A percentile compares a stretch with the other conserved stretches of the same genome.
These are phyloP conservation scores for Rhododendron henanense DNA, from an alignment of 148 eudicot species.

Conservation along the genomic window DNA sequence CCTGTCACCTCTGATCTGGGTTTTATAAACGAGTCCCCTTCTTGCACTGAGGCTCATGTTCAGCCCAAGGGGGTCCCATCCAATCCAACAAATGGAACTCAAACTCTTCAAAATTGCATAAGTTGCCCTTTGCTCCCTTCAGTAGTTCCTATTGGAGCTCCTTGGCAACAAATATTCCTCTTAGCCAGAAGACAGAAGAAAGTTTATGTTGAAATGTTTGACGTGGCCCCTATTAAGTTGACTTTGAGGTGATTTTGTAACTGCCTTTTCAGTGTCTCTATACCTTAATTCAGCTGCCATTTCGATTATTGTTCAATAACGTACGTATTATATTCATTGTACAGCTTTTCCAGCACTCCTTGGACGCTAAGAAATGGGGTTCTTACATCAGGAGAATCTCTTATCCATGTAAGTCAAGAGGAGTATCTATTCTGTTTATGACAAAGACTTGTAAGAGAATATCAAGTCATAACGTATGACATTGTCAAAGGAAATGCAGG, in stretches of 20 bases:
- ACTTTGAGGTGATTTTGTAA: conserved; percentile 60
- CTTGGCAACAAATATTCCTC: conserved; percentile 88
- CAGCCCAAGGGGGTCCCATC: conserved; percentile 25
- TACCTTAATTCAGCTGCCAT: conserved; percentile 6
- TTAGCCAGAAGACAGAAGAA: conserved; percentile 80
- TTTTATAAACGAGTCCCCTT: conserved; percentile 22
- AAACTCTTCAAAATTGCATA: conserved; percentile 23
- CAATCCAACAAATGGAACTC: conserved; percentile 14
- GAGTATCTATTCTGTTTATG: neutral
- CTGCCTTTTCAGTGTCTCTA: conserved; percentile 3
- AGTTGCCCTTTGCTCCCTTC: conserved; percentile 39
- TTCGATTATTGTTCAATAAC: neutral
- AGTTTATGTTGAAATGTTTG: conserved; percentile 77
- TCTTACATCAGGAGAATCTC: conserved; percentile 76
- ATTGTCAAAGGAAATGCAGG: neutral
- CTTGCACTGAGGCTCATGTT: conserved; percentile 22
- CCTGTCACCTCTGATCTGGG: conserved; percentile 28
- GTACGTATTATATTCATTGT: conserved; percentile 1
- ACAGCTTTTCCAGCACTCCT: conserved; percentile 95
- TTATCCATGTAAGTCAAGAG: conserved; percentile 69
- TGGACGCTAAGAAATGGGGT: conserved; percentile 81
- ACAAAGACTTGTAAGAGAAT: neutral
- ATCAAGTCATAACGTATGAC: neutral
- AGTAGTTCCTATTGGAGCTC: conserved; percentile 87
- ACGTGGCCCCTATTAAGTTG: conserved; percentile 61